Evolutionary conservation across 306 rosid genomes (phyloP).

Genomic region (Spatholobus suberectus): DNA sequence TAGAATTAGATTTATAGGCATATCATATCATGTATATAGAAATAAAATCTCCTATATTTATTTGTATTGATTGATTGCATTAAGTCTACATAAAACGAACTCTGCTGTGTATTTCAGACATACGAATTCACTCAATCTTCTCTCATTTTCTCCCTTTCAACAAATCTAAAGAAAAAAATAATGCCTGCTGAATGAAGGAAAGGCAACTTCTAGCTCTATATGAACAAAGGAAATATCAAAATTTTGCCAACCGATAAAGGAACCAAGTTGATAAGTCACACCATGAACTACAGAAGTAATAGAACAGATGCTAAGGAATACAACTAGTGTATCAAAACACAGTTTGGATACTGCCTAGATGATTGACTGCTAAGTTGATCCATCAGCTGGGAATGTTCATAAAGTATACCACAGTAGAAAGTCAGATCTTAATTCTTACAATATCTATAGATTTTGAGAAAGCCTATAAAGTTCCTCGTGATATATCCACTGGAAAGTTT

Average conservation of each 20-base stretch:
- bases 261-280: not conserved
- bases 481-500: not conserved
- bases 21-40: too few relatives aligned
- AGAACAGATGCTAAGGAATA: not conserved
- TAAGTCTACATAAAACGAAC: too few relatives aligned
- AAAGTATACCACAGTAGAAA: not conserved
- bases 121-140: too few relatives aligned
- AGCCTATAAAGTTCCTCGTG: not conserved
- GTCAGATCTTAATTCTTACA: not conserved
- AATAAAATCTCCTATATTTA: too few relatives aligned
- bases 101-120: too few relatives aligned
- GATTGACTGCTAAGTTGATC: not conserved
- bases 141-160: too few relatives aligned
- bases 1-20: too few relatives aligned
- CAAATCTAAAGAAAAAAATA: not conserved
- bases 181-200: not conserved
- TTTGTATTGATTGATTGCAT: too few relatives aligned
- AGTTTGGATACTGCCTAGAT: not conserved
- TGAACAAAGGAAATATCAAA: not conserved
- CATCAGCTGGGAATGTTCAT: not conserved
- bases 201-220: not conserved
- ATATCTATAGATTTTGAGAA: not conserved
- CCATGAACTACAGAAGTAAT: not conserved
- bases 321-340: not conserved
- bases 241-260: not conserved